phyloP scores from a whole-genome alignment of 371 early-diverging fungal species.

The Paraphysoderma sedebokerense region DNA sequence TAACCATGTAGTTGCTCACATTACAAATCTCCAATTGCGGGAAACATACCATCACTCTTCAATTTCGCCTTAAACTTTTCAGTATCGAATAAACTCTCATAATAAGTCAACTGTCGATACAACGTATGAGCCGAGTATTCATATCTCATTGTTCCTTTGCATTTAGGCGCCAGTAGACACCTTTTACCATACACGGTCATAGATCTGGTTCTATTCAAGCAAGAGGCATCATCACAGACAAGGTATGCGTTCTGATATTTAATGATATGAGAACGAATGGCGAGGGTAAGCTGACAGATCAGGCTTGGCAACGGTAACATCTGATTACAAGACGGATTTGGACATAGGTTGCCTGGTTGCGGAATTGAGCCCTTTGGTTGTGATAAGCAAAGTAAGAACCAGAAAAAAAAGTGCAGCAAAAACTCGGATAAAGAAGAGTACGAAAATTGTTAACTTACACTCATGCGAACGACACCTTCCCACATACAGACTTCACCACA shows the following conservation, averaged over 20 bases:
- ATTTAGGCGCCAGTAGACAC: constrained; percentile 38
- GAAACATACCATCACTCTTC: no score
- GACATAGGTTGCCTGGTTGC: not conserved
- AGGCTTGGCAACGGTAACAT: constrained; percentile 26
- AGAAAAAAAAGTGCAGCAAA: not conserved
- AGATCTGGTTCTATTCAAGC: constrained; percentile 36
- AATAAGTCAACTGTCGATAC: constrained; percentile 46
- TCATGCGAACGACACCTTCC: constrained; percentile 28
- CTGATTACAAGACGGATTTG: constrained; percentile 21
- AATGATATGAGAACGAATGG: constrained; percentile 44
- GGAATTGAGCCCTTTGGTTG: constrained; percentile 4
- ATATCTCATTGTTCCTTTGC: constrained; percentile 43
- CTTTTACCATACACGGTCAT: constrained; percentile 53
- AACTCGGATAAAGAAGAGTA: not conserved
- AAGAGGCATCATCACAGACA: constrained; percentile 58
- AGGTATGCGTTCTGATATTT: constrained; percentile 51
- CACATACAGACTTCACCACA: constrained; percentile 37
- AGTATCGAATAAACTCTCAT: constrained; percentile 30
- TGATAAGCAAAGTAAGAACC: not conserved
- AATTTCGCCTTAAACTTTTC: no score
- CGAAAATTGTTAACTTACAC: constrained; percentile 12
- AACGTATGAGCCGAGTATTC: constrained; percentile 41
- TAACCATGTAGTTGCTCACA: no score
- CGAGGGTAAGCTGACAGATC: constrained; percentile 35
- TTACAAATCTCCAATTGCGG: no score